Evolutionary conservation across 73 alveolate genomes (phyloP).

Genomic region (Paramecium sexaurelia): DNA sequence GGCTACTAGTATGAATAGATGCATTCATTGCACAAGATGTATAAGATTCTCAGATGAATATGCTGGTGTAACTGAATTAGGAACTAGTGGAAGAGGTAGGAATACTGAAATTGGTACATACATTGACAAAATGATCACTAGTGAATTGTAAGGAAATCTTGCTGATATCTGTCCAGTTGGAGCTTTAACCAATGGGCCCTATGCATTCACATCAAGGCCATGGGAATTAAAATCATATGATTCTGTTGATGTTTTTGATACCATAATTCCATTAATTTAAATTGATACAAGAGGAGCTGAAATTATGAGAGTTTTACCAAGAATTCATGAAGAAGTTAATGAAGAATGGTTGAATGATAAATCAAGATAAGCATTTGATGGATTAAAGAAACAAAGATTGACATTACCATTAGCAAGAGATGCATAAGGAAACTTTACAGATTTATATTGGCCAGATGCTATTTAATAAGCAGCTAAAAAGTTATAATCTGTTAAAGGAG

Average conservation of each 20-base stretch:
- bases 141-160: slow-evolving; percentile 89
- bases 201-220: slow-evolving; percentile 88
- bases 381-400: slow-evolving; percentile 86
- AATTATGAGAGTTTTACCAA: slow-evolving; percentile 89
- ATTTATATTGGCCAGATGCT: slow-evolving; percentile 89
- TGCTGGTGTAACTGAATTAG: slow-evolving; percentile 88
- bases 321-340: slow-evolving; percentile 89
- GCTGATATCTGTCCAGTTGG: slow-evolving; percentile 96
- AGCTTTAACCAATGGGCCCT: slow-evolving; percentile 89
- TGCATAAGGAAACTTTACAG: slow-evolving; percentile 77
- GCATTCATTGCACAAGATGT: slow-evolving; percentile 94
- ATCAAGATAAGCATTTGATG: slow-evolving; percentile 92
- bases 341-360: slow-evolving; percentile 92
- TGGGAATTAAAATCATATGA: slow-evolving; percentile 90
- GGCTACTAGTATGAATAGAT: slow-evolving; percentile 88
- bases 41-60: slow-evolving; percentile 84
- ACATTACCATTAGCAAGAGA: slow-evolving; percentile 75
- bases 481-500: slow-evolving; percentile 73
- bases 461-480: slow-evolving; percentile 71
- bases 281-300: slow-evolving; percentile 91
- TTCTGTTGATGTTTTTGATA: slow-evolving; percentile 87
- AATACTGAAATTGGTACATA: slow-evolving; percentile 89
- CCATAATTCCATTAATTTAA: slow-evolving; percentile 79
- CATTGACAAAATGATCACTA: slow-evolving; percentile 83
- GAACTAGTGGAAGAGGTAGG: slow-evolving; percentile 89